These are phyloP conservation scores for Croton laevigatus DNA, from an alignment of 441 rosid genomes.

Conservation along the genomic window DNA sequence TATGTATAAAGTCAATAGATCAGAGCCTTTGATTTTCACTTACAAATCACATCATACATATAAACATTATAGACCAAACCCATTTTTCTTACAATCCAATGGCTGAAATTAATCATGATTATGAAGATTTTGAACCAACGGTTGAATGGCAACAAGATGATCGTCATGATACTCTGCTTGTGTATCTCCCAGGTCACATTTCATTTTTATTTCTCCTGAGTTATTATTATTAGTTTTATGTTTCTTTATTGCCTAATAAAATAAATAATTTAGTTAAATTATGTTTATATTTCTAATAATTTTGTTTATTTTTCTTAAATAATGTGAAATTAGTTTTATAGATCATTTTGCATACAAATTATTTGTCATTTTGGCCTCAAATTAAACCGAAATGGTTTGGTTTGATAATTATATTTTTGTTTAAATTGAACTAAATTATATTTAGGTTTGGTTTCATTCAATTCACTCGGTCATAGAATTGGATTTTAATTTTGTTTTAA, in stretches of 20 bases:
- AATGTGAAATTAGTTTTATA: too few relatives aligned
- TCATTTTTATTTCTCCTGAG: background rate
- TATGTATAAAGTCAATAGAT: background rate
- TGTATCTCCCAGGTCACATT: constrained; percentile 50
- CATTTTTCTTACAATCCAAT: background rate
- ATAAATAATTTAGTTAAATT: too few relatives aligned
- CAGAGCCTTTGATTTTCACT: background rate
- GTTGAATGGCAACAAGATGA: constrained; percentile 49
- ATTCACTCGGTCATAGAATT: too few relatives aligned
- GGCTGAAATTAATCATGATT: background rate
- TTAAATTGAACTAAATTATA: too few relatives aligned
- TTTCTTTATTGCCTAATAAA: background rate
- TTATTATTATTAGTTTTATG: too few relatives aligned
- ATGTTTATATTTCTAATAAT: background rate
- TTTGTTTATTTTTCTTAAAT: too few relatives aligned
- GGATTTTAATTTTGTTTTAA: too few relatives aligned
- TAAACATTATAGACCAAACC: background rate
- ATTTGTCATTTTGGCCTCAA: too few relatives aligned
- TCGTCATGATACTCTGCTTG: constrained; percentile 38
- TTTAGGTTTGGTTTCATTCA: too few relatives aligned
- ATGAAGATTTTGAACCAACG: constrained; percentile 26
- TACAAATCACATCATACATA: background rate
- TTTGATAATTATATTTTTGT: too few relatives aligned
- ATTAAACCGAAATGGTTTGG: too few relatives aligned
- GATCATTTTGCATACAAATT: too few relatives aligned